These are phyloP conservation scores for Xerocomus amazonicus DNA, from an alignment of 1,284 basidiomycete genomes.

Conservation along the genomic window DNA sequence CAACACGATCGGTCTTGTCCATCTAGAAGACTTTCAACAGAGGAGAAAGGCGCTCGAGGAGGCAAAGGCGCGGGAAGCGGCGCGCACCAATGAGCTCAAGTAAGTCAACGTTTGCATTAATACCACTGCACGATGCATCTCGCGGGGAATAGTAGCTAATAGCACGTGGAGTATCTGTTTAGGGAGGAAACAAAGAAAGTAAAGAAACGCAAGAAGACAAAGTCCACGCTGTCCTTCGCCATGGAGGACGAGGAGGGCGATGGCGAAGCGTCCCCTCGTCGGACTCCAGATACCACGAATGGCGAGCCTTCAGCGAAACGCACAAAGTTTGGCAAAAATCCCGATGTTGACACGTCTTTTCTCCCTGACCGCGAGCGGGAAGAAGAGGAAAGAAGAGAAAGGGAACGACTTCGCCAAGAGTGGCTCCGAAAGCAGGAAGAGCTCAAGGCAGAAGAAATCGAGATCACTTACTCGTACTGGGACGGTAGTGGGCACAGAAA, in stretches of 20 bases:
- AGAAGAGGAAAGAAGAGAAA: constrained; percentile 81
- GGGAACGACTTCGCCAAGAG: constrained; percentile 86
- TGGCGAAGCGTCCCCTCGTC: constrained; percentile 36
- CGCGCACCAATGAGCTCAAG: constrained; percentile 78
- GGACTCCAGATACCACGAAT: constrained; percentile 35
- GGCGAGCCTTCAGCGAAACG: constrained; percentile 58
- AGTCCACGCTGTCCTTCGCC: constrained; percentile 86
- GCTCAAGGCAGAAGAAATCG: constrained; percentile 85
- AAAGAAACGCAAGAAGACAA: constrained; percentile 84
- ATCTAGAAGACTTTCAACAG: constrained; percentile 90
- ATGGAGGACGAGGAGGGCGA: constrained; percentile 71
- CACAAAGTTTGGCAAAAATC: constrained; percentile 88
- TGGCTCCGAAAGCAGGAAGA: constrained; percentile 90
- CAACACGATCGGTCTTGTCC: constrained; percentile 90
- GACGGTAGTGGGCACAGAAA: constrained; percentile 97
- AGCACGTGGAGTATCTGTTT: constrained; percentile 75
- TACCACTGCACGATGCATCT: constrained; percentile 1
- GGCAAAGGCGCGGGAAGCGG: constrained; percentile 86
- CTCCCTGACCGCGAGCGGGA: constrained; percentile 96
- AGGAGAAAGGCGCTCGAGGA: constrained; percentile 89
- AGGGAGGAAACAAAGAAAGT: constrained; percentile 82
- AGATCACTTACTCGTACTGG: constrained; percentile 96
- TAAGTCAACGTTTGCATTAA: constrained; percentile 42
- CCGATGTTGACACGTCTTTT: constrained; percentile 96
- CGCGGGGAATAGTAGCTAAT: constrained; percentile 49